phyloP scores from a whole-genome alignment of 2,329 filamentous ascomycete genomes.

The Colletotrichum trifolii region DNA sequence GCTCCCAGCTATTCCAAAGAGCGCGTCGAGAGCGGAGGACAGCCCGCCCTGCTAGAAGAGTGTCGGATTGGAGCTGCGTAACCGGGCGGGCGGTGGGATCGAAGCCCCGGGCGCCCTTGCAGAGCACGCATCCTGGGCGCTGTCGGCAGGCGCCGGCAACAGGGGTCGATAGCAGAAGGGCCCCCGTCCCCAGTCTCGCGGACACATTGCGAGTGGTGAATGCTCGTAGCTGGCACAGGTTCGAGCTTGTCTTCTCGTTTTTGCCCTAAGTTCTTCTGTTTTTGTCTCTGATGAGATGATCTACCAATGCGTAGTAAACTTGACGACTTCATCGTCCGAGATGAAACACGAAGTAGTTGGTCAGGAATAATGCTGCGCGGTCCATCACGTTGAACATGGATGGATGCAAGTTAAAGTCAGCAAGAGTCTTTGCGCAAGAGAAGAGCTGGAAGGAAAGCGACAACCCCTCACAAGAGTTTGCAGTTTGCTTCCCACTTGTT shows the following conservation, averaged over 20 bases:
- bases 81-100: conserved; percentile 2
- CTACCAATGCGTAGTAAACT: no score
- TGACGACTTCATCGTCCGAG: no score
- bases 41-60: neutral
- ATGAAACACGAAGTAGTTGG: no score
- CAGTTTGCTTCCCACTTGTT: no score
- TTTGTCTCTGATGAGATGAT: no score
- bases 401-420: no score
- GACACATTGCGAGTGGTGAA: conserved; percentile 5
- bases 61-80: neutral
- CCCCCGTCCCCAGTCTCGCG: conserved; percentile 6
- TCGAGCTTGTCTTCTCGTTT: neutral
- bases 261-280: no score
- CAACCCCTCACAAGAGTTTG: no score
- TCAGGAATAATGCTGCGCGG: no score
- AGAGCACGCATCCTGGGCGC: conserved; percentile 2
- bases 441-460: no score
- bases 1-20: conserved; percentile 9
- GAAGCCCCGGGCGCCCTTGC: neutral
- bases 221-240: neutral
- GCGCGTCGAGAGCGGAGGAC: conserved; percentile 10
- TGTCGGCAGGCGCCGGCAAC: conserved; percentile 21
- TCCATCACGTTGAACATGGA: no score
- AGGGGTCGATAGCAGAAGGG: conserved; percentile 16
- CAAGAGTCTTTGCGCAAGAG: no score